Conservation (phyloP, 768 basidiomycete genomes). For the Calocybe cyanea region DNA sequence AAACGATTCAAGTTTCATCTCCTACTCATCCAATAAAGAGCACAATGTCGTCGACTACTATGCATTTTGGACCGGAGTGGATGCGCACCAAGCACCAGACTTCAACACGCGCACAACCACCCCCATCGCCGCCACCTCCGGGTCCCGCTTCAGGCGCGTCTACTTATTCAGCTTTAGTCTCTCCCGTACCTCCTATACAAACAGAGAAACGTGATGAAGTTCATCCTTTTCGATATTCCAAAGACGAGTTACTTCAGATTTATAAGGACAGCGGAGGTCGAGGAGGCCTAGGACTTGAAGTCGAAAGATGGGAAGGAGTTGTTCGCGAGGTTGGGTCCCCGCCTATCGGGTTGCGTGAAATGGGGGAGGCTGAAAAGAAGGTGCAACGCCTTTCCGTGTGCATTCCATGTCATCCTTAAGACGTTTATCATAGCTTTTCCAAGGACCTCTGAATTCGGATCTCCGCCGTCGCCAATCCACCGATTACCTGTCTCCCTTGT, state of each 20-base stretch:
- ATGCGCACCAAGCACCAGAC: slow-evolving; percentile 78
- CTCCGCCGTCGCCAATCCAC: slow-evolving; percentile 81
- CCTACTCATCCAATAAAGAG: slow-evolving; percentile 19
- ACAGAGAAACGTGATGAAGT: slow-evolving; percentile 58
- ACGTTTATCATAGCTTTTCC: slow-evolving; percentile 58
- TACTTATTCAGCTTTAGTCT: slow-evolving; percentile 70
- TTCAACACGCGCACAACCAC: slow-evolving; percentile 46
- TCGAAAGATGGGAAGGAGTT: slow-evolving; percentile 87
- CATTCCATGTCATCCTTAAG: slow-evolving; percentile 21
- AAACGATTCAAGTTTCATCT: slow-evolving; percentile 9
- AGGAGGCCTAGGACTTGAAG: slow-evolving; percentile 75
- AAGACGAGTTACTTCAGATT: slow-evolving; percentile 79
- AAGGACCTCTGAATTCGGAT: slow-evolving; percentile 82
- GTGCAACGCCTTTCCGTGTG: slow-evolving; percentile 37
- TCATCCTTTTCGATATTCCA: slow-evolving; percentile 84
- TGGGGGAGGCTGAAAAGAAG: slow-evolving; percentile 85
- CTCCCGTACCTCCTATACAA: slow-evolving; percentile 44
- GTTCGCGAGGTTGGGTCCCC: slow-evolving; percentile 72
- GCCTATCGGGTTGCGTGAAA: slow-evolving; percentile 74
- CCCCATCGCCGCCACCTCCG: slow-evolving; percentile 57
- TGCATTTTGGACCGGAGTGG: slow-evolving; percentile 94
- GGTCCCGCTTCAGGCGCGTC: slow-evolving; percentile 47
- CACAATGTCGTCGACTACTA: slow-evolving; percentile 57
- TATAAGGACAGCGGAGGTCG: slow-evolving; percentile 77
- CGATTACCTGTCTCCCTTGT: slow-evolving; percentile 63